Evolutionary conservation across 352 stramenopile genomes (phyloP), one percentile per base, ranked within the genome.

Genomic region (Aphanomyces euteiches): DNA sequence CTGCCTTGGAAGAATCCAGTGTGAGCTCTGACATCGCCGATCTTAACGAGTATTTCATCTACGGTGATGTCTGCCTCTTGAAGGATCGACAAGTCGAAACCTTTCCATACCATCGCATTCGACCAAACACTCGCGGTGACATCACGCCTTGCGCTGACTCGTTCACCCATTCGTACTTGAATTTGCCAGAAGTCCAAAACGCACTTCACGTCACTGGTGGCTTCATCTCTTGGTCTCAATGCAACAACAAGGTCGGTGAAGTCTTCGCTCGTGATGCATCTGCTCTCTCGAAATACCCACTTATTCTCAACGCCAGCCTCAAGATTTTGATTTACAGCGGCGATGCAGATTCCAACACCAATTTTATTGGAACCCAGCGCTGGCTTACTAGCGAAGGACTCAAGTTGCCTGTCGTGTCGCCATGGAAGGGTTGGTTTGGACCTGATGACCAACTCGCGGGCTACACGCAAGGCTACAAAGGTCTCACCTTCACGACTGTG

Each of bases 401-500:
- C 8, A 78, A 79, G 19, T 65, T 89, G 13, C 75, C 73, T 7
- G 77, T 79, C 39, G 66, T 67, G 15, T 74, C 74, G 4, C 67
- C 73, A 19, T 90, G 83, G 81, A 68, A 79, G 57, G 75, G 81
- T 28, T 90, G 83, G 83, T 67, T 80, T 41, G 79, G 78, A 0
- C 80, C 81, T 2, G 83, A 90, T 57, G 37, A 70, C 17, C 90
- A 97, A 73, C 83, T 95, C 66, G 90, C 79, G 7, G 90, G 90
- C 13, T 91, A 96, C 69, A 80, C 91, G 34, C 80, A 94, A 56
- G 80, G 81, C 40, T 97, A 85, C 56, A 76, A 95, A 21, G 86
- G 82, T 17, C 69, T 97, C 3, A 85, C 77, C 0, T 97, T 94
- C 77, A 81, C 97, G 64, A 98, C 90, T 1, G 90, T 97, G 73